Evolutionary conservation across 2,329 filamentous ascomycete genomes (phyloP).

Genomic region (Mycocentrospora acerina): DNA sequence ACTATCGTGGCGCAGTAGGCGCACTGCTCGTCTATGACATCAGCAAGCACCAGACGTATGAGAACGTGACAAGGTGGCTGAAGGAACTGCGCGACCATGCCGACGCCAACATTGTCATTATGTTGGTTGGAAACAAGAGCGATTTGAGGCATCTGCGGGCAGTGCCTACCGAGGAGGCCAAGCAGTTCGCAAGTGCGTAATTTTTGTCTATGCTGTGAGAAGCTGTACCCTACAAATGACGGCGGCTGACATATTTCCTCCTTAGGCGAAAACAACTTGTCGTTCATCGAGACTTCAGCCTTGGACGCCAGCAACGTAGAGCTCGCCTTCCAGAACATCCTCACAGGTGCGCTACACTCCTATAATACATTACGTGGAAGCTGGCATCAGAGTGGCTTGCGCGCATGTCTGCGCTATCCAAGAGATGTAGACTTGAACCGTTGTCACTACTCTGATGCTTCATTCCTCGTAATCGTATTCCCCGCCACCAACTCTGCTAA

Average conservation of each 20-base stretch:
- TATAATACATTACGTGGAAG: background rate
- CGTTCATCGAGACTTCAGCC: constrained; percentile 98
- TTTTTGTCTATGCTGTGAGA: constrained; percentile 14
- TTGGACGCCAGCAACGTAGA: constrained; percentile 99
- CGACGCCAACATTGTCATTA: constrained; percentile 98
- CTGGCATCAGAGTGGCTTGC: background rate
- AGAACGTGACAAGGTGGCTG: constrained; percentile 98
- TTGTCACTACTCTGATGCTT: constrained; percentile 7
- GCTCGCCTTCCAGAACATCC: constrained; percentile 98
- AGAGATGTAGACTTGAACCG: constrained; percentile 9
- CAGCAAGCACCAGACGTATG: constrained; percentile 99
- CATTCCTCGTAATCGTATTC: background rate
- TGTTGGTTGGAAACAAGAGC: constrained; percentile 99
- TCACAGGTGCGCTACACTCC: constrained; percentile 80
- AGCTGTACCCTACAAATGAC: background rate
- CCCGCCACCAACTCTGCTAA: constrained; percentile 3
- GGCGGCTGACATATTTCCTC: constrained; percentile 10
- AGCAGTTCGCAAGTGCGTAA: constrained; percentile 86
- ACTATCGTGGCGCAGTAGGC: constrained; percentile 96
- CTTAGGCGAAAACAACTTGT: constrained; percentile 92
- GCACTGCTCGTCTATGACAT: constrained; percentile 99
- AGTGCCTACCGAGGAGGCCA: constrained; percentile 96
- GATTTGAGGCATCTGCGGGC: constrained; percentile 98
- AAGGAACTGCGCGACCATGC: constrained; percentile 98
- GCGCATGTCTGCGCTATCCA: constrained; percentile 1